Percentiles rank a stretch among this genome's conserved stretches.
These are phyloP conservation scores for Letharia lupina DNA, from an alignment of 495 filamentous ascomycete species.

Conservation along the genomic window DNA sequence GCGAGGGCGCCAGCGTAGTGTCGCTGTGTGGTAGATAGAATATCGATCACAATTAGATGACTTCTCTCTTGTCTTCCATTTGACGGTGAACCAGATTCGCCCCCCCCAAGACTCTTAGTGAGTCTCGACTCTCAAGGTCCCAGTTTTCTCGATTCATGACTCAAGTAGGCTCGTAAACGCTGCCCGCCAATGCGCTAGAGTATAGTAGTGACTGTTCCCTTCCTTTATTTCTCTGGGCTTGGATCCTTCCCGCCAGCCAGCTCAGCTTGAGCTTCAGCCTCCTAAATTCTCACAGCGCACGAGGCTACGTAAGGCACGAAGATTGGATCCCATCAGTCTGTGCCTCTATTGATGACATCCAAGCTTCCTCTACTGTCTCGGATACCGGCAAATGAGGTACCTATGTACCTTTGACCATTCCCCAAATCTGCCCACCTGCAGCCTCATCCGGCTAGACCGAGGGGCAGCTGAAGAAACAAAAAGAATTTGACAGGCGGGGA, in stretches of 20 bases:
- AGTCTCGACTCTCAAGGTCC: too few species aligned
- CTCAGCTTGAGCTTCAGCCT: background rate
- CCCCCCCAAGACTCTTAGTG: background rate
- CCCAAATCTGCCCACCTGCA: background rate
- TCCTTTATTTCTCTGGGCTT: background rate
- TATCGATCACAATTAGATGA: background rate
- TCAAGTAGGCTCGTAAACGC: background rate
- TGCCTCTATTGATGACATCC: background rate
- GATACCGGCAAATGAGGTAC: background rate
- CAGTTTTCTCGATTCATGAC: background rate
- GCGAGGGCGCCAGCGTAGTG: constrained; percentile 21
- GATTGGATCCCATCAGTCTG: background rate
- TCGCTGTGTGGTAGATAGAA: constrained; percentile 11
- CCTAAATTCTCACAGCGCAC: background rate
- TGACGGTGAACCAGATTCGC: background rate
- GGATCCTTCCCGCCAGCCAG: background rate
- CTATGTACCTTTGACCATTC: background rate
- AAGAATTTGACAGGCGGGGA: background rate
- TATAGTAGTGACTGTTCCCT: background rate
- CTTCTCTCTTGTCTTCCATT: background rate
- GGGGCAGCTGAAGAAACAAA: background rate
- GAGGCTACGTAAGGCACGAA: background rate
- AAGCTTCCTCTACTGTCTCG: background rate
- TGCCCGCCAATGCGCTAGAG: background rate
- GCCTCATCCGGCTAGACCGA: background rate